These are phyloP conservation scores for Fusarium sp. DNA, from an alignment of 2,329 filamentous ascomycete genomes.

Conservation along the genomic window DNA sequence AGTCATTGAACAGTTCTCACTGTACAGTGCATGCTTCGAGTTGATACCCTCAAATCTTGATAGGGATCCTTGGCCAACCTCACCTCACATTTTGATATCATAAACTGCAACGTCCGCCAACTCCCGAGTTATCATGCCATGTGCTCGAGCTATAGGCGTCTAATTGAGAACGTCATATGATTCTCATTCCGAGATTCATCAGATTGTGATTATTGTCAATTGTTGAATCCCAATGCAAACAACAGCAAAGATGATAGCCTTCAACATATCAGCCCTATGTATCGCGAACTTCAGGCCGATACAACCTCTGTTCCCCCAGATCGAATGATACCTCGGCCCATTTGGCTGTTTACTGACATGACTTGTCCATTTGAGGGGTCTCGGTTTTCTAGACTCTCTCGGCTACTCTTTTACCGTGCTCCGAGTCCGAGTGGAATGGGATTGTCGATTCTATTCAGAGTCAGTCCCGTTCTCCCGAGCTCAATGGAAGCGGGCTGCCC, in stretches of 20 bases:
- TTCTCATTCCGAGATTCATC: neutral
- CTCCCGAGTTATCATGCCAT: slow-evolving; percentile 29
- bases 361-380: slow-evolving; percentile 2
- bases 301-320: slow-evolving; percentile 13
- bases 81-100: slow-evolving; percentile 10
- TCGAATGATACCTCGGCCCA: slow-evolving; percentile 42
- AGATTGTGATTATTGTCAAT: neutral
- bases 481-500: neutral
- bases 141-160: neutral
- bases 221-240: slow-evolving; percentile 21
- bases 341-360: slow-evolving; percentile 28
- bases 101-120: slow-evolving; percentile 3
- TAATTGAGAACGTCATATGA: slow-evolving; percentile 7
- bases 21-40: slow-evolving; percentile 8
- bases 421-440: neutral
- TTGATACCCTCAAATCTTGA: slow-evolving; percentile 2
- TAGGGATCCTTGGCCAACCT: neutral
- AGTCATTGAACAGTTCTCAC: neutral
- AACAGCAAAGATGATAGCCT: neutral
- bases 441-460: slow-evolving; percentile 5
- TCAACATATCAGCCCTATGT: slow-evolving; percentile 28
- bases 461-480: slow-evolving; percentile 32
- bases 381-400: slow-evolving; percentile 6
- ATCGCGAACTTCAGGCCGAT: slow-evolving; percentile 17
- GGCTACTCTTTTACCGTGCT: neutral